Evolutionary conservation across 768 basidiomycete species (phyloP).

Genomic region (Mycena pura): DNA sequence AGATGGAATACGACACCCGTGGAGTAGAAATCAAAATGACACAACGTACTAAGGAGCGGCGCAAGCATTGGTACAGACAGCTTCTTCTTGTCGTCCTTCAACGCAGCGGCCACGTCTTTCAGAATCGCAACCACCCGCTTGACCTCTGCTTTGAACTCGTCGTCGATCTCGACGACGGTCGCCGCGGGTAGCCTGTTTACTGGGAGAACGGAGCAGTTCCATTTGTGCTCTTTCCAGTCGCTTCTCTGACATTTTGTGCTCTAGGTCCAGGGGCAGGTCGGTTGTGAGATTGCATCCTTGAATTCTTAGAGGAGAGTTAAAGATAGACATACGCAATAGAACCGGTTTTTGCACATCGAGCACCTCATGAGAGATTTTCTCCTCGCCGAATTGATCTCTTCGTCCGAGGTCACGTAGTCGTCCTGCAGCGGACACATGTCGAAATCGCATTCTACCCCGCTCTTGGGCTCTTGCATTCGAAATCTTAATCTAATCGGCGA

Average conservation of each 20-base stretch:
- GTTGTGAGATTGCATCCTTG: conserved; percentile 3
- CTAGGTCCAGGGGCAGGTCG: conserved; percentile 1
- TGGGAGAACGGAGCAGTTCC: conserved; percentile 19
- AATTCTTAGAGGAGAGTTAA: neutral
- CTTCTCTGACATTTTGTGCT: conserved; percentile 18
- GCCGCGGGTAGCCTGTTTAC: conserved; percentile 4
- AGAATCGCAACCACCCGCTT: conserved; percentile 12
- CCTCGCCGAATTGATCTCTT: conserved; percentile 6
- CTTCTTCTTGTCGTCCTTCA: conserved; percentile 17
- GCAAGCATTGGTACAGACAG: conserved; percentile 10
- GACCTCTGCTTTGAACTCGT: conserved; percentile 15
- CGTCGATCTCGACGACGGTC: conserved; percentile 16
- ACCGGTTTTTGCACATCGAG: conserved; percentile 21
- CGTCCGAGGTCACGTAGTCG: conserved; percentile 8
- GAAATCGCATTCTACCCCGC: conserved; percentile 7
- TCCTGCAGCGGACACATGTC: conserved; percentile 16
- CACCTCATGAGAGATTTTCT: conserved; percentile 17
- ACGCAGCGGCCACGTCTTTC: conserved; percentile 11
- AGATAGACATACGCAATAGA: conserved; percentile 18
- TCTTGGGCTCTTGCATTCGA: conserved; percentile 12
- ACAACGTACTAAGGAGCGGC: conserved; percentile 13
- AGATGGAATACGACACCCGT: conserved; percentile 11
- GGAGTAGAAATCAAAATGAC: neutral
- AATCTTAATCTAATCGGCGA: neutral
- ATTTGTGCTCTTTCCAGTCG: conserved; percentile 22